Percentiles rank a stretch among this genome's conserved stretches.
These are phyloP conservation scores for Erythrobasidium yunnanense DNA, from an alignment of 768 basidiomycete genomes.

Conservation along the genomic window DNA sequence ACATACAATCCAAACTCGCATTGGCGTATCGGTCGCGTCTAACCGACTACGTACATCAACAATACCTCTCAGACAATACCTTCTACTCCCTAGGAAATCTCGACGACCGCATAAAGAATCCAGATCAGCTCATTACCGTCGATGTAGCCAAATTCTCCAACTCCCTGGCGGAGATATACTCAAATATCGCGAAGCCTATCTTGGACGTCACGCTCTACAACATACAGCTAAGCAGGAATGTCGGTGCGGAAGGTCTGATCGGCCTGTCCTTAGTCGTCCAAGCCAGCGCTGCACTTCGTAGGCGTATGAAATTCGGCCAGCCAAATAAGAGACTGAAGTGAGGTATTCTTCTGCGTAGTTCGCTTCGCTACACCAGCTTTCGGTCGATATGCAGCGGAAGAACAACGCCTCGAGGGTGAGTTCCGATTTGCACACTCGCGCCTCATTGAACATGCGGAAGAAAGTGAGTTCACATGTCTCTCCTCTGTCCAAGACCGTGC, in stretches of 20 bases:
- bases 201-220: constrained; percentile 91
- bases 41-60: constrained; percentile 66
- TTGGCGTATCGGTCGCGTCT: constrained; percentile 78
- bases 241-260: constrained; percentile 83
- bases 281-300: constrained; percentile 65
- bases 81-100: constrained; percentile 81
- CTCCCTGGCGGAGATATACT: constrained; percentile 84
- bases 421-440: constrained; percentile 86
- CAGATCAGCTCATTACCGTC: constrained; percentile 94
- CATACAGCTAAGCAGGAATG: constrained; percentile 83
- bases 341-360: too few species aligned
- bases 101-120: constrained; percentile 79
- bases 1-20: constrained; percentile 82
- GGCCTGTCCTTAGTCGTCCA: constrained; percentile 76
- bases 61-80: constrained; percentile 76
- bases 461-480: constrained; percentile 42
- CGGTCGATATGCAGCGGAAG: constrained; percentile 76
- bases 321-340: too few species aligned
- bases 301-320: constrained; percentile 17
- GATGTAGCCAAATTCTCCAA: constrained; percentile 88
- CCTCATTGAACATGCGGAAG: constrained; percentile 75
- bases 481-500: constrained; percentile 21
- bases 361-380: constrained; percentile 81
- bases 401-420: constrained; percentile 76
- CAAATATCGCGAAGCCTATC: constrained; percentile 83